Conservation (phyloP, 768 basidiomycete species). For the Pulveroboletus sp. region DNA sequence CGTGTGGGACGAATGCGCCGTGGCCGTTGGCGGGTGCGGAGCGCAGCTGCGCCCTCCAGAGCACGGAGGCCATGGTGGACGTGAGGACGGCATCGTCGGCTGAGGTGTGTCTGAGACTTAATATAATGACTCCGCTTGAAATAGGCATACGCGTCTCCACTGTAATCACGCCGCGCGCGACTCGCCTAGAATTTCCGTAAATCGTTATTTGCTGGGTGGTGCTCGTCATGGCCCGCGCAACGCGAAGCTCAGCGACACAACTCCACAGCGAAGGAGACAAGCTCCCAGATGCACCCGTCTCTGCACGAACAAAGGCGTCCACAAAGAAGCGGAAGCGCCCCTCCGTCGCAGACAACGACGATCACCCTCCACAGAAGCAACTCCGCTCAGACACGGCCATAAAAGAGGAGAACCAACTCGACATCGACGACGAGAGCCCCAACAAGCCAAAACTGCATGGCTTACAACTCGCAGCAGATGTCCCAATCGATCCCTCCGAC, state of each 20-base stretch:
- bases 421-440: conserved; percentile 22
- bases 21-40: conserved; percentile 74
- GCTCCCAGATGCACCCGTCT: conserved; percentile 26
- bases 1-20: conserved; percentile 63
- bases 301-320: conserved; percentile 26
- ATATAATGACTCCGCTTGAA: conserved; percentile 14
- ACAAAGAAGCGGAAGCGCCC: conserved; percentile 69
- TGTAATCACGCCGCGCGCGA: conserved; percentile 15
- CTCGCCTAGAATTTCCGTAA: conserved; percentile 22
- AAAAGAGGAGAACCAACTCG: conserved; percentile 30
- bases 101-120: conserved; percentile 25
- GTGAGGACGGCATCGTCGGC: conserved; percentile 3
- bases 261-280: conserved; percentile 27
- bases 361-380: conserved; percentile 48
- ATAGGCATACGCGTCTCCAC: conserved; percentile 8
- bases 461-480: conserved; percentile 41
- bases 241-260: conserved; percentile 52
- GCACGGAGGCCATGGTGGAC: conserved; percentile 33
- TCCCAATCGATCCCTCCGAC: conserved; percentile 40
- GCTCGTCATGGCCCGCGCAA: conserved; percentile 65
- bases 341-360: conserved; percentile 37
- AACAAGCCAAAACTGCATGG: conserved; percentile 17
- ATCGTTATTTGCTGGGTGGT: conserved; percentile 23
- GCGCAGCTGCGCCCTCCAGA: conserved; percentile 45
- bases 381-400: conserved; percentile 30